Base-by-base conservation (phyloP, 306 rosid species). In the Citrullus colocynthis region DNA sequence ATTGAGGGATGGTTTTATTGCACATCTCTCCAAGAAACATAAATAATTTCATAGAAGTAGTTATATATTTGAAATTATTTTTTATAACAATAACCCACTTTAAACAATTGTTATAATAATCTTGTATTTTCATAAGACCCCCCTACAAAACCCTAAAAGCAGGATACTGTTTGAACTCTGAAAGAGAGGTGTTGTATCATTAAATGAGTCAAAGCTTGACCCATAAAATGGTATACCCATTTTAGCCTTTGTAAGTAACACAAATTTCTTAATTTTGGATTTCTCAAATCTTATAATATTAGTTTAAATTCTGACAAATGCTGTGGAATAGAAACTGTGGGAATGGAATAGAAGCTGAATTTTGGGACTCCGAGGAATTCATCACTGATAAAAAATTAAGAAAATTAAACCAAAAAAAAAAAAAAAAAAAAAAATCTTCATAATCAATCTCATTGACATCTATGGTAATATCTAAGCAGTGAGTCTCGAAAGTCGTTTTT, bases 291-390 rank as follows among this genome's bases (percentile, higher is more conserved):
- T 49, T 28, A 75, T 37, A 75, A 75, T 34, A 75, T 6, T 72
- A 59, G 12, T 20, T 83, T 81, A 54, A 76, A 6, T 66, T 78
- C 97, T 89, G 98, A 83, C 91, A 88, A 82, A 39, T 79, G 79
- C 96, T 90, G 96, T 91, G 90, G 99, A 96, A 92, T 96, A 96
- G 99, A 96, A 96, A 86, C 93, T 91, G 82, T 91, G 97, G 96
- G 96, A 96, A 96, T 91, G 98, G 99, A 96, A 96, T 96, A 91
- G 99, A 96, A 96, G 88, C 99, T 73, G 98, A 93, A 92, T 89
- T 91, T 89, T 86, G 82, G 86, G 86, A 91, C 89, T 88, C 83
- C 86, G 82, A 92, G 97, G 90, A 78, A 63, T 85, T 82, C 74
- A 48, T 82, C 64, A 71, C 56, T 71, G 13, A 21, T 70, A 2